Evolutionary conservation across 345 rosid species (phyloP).

Genomic region (Luvunga scandens): DNA sequence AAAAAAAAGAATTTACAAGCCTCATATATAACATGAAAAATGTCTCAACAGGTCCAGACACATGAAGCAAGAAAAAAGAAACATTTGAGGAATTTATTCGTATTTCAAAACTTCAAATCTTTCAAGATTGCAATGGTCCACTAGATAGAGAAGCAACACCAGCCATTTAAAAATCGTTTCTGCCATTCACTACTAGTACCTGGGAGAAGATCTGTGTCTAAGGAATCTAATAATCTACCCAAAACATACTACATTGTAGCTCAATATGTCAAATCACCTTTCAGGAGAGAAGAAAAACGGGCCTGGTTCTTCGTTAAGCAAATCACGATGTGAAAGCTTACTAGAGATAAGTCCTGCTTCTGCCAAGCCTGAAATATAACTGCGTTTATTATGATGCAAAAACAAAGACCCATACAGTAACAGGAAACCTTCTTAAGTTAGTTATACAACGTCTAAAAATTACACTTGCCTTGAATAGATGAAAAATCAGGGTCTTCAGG

Average conservation of each 20-base stretch:
- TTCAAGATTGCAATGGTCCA: neutral
- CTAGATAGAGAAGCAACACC: neutral
- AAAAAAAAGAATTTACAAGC: neutral
- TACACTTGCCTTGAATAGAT: slow-evolving; percentile 83
- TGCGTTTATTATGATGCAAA: slow-evolving; percentile 13
- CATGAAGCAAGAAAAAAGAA: neutral
- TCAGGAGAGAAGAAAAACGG: slow-evolving; percentile 66
- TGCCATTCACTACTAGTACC: neutral
- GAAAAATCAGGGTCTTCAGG: slow-evolving; percentile 90
- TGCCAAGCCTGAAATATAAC: slow-evolving; percentile 76
- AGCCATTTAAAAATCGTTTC: neutral
- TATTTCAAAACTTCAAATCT: neutral
- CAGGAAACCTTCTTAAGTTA: slow-evolving; percentile 3
- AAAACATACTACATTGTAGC: neutral
- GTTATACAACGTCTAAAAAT: neutral
- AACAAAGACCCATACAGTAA: neutral
- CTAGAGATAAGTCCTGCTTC: slow-evolving; percentile 96
- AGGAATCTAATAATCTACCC: neutral
- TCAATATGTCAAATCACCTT: slow-evolving; percentile 41
- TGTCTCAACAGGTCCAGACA: neutral
- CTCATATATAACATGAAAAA: neutral
- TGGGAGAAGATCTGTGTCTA: neutral
- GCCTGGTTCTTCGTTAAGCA: slow-evolving; percentile 42
- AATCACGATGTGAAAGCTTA: slow-evolving; percentile 72
- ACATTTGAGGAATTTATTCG: neutral